Conservation (phyloP, 495 filamentous ascomycete species). For the Daldinia concentrica region DNA sequence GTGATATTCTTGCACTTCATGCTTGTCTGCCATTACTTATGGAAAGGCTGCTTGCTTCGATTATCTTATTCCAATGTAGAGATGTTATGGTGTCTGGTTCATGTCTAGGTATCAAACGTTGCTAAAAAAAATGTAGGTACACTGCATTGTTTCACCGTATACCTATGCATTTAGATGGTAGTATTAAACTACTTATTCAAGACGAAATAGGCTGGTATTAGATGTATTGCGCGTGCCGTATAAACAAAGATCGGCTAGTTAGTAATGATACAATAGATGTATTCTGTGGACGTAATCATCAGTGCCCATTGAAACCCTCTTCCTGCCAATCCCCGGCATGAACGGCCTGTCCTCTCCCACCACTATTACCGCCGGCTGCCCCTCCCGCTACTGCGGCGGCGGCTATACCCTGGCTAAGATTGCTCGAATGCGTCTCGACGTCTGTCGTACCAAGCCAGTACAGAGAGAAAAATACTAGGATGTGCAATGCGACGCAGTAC, state of each 20-base stretch:
- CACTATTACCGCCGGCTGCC: slow-evolving; percentile 34
- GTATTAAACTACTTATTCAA: slow-evolving; percentile 8
- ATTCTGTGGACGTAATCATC: slow-evolving; percentile 24
- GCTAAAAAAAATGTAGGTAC: neutral
- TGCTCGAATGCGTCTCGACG: slow-evolving; percentile 50
- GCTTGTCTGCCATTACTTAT: slow-evolving; percentile 1
- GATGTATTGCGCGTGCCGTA: slow-evolving; percentile 27
- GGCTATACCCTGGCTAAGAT: slow-evolving; percentile 47
- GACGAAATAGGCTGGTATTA: slow-evolving; percentile 26
- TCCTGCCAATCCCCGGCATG: slow-evolving; percentile 50
- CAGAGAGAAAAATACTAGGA: slow-evolving; percentile 84
- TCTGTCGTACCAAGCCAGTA: slow-evolving; percentile 77
- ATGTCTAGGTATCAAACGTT: slow-evolving; percentile 4
- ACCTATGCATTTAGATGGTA: neutral
- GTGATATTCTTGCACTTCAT: slow-evolving; percentile 13
- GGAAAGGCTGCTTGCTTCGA: neutral
- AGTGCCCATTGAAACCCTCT: slow-evolving; percentile 52
- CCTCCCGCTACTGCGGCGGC: slow-evolving; percentile 46
- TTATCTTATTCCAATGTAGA: neutral
- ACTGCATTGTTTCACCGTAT: neutral
- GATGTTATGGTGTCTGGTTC: neutral
- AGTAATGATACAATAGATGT: slow-evolving; percentile 37
- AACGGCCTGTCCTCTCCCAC: slow-evolving; percentile 34
- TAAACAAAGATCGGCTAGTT: slow-evolving; percentile 34
- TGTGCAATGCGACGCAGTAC: slow-evolving; percentile 89